A percentile compares a stretch with the other conserved stretches of the same genome.
Conservation (phyloP, 2,329 filamentous ascomycete genomes). For the Macrophomina tecta region DNA sequence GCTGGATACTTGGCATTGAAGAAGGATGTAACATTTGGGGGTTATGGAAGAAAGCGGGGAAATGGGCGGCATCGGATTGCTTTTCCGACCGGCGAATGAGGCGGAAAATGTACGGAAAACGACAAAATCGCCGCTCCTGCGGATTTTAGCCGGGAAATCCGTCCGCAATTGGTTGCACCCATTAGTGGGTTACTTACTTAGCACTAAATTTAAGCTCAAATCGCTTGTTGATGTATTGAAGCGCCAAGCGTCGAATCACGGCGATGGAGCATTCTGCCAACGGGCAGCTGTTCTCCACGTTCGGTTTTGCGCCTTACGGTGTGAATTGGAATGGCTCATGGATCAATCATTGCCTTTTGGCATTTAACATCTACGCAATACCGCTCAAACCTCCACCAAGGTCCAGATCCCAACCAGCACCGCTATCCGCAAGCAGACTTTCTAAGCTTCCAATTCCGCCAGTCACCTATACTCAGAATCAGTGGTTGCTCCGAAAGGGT, state of each 20-base stretch:
- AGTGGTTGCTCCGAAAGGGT: not conserved
- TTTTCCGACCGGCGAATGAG: conserved; percentile 8
- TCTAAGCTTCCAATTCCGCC: conserved; percentile 24
- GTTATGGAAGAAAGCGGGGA: not conserved
- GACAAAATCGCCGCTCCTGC: not conserved
- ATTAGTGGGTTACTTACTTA: too few species aligned
- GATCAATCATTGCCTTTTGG: too few species aligned
- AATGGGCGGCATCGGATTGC: conserved; percentile 9
- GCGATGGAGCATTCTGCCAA: too few species aligned
- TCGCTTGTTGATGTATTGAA: too few species aligned
- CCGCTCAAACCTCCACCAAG: not conserved
- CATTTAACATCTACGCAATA: not conserved
- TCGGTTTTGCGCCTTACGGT: too few species aligned
- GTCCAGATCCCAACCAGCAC: conserved; percentile 5
- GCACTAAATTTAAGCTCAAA: too few species aligned
- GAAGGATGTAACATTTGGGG: not conserved
- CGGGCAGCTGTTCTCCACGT: too few species aligned
- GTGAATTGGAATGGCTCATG: too few species aligned
- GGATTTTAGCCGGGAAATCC: not conserved
- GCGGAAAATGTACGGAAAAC: conserved; percentile 10
- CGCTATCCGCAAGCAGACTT: conserved; percentile 1
- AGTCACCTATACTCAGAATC: not conserved
- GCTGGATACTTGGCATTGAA: conserved; percentile 19
- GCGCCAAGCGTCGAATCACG: too few species aligned
- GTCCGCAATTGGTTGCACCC: too few species aligned